Evolutionary conservation across 345 rosid species (phyloP).

Genomic region (Populus ilicifolia): DNA sequence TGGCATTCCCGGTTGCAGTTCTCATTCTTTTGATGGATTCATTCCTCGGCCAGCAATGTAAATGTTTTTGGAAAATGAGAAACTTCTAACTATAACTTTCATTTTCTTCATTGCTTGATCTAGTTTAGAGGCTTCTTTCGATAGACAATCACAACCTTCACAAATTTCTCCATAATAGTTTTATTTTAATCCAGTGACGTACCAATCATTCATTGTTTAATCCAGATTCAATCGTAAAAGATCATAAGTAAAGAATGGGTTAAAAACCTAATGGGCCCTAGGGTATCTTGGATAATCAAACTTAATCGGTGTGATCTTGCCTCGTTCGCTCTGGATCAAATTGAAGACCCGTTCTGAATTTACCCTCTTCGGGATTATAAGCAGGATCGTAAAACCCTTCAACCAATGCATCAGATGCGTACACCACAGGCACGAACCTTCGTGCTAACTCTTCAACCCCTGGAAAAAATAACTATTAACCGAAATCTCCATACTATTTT

Average conservation of each 20-base stretch:
- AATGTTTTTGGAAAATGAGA: slow-evolving; percentile 63
- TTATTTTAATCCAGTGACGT: background rate
- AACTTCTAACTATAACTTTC: slow-evolving; percentile 53
- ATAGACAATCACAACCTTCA: slow-evolving; percentile 79
- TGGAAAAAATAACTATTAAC: slow-evolving; percentile 90
- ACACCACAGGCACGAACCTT: slow-evolving; percentile 73
- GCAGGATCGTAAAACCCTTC: slow-evolving; percentile 18
- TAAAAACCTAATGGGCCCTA: slow-evolving; percentile 59
- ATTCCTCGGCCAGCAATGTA: slow-evolving; percentile 39
- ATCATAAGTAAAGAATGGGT: background rate
- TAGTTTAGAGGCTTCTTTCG: slow-evolving; percentile 58
- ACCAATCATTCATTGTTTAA: background rate
- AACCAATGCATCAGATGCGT: slow-evolving; percentile 68
- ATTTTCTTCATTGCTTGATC: slow-evolving; percentile 56
- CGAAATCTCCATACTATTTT: slow-evolving; percentile 49
- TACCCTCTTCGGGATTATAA: slow-evolving; percentile 67
- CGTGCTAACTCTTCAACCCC: slow-evolving; percentile 70
- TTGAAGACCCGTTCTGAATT: slow-evolving; percentile 77
- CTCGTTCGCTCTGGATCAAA: slow-evolving; percentile 88
- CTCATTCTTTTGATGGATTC: slow-evolving; percentile 47
- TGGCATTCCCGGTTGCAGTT: slow-evolving; percentile 44
- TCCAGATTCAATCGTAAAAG: too few relatives aligned
- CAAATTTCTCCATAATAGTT: slow-evolving; percentile 58
- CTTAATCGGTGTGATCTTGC: slow-evolving; percentile 40
- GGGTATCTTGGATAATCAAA: slow-evolving; percentile 83